Evolutionary conservation across 2,329 filamentous ascomycete species (phyloP).

Genomic region (Blastomyces percursus): DNA sequence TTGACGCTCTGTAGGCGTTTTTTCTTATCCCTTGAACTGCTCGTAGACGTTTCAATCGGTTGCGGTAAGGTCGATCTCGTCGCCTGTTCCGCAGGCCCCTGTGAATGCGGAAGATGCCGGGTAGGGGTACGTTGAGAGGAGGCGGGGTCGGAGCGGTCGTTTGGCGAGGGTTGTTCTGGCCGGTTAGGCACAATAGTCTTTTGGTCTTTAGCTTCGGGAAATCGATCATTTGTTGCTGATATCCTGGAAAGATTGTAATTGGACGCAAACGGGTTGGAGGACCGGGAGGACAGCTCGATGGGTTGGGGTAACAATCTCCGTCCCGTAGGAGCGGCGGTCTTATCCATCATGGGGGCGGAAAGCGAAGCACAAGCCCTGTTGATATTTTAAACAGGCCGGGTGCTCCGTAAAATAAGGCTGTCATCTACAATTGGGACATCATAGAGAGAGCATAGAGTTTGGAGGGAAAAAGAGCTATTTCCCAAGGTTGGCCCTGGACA

Average conservation of each 20-base stretch:
- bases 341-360: neutral
- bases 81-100: neutral
- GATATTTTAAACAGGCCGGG: neutral
- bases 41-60: constrained; percentile 35
- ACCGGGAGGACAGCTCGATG: constrained; percentile 26
- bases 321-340: constrained; percentile 2
- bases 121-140: neutral
- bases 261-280: constrained; percentile 10
- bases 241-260: constrained; percentile 1
- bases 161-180: neutral
- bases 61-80: constrained; percentile 29
- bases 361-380: neutral
- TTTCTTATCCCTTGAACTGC: constrained; percentile 28
- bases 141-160: neutral
- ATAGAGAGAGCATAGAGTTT: neutral
- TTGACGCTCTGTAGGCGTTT: neutral
- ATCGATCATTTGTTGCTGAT: neutral
- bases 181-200: neutral
- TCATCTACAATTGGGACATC: neutral
- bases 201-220: neutral
- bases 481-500: neutral
- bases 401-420: neutral
- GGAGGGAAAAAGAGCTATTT: neutral
- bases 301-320: constrained; percentile 25
- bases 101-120: constrained; percentile 3